Base-by-base conservation (phyloP, 331 rosid genomes). In the Rhamnella rubrinervis region DNA sequence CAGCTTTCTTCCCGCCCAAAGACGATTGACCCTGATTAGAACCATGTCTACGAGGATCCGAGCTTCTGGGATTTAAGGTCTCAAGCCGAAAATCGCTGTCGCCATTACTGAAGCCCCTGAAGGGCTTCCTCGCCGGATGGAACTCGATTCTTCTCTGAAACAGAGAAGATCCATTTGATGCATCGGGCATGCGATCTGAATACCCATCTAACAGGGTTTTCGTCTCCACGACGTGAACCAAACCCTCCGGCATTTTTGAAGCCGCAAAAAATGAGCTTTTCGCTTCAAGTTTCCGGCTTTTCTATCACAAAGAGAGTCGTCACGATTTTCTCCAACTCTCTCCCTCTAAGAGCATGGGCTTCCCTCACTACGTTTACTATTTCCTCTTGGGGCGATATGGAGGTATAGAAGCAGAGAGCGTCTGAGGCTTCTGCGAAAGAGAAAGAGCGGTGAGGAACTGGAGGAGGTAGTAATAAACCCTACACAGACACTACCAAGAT, bases 391-490 rank as follows among this genome's bases (percentile, higher is more conserved):
- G 25, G 64, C 37, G 63, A 16, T 59, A 9, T 25, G 26, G 47
- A 41, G 71, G 13, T 39, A 47, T 20, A 67, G 40, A 77, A 75
- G 65, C 90, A 72, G 77, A 81, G 78, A 61, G 78, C 68, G 49
- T 15, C 63, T 77, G 53, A 65, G 85, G 91, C 88, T 89, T 83
- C 86, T 71, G 92, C 85, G 71, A 74, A 21, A 86, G 84, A 83
- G 85, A 7, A 7, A 39, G 55, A 51, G 26, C 4, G 14, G 1
- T 7, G 2, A 12, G 0, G 56, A 40, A 39, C 8, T 20, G 14
- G 55, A 44, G 67, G 55, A 39, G 67, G 78, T 49, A 64, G 79
- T 81, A 84, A 83, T 86, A 92, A 92, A 90, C 98, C 98, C 98
- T 92, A 89, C 96, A 55, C 13, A 17, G 47, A 39, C 3, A 37